A percentile compares a stretch with the other conserved stretches of the same genome.
Conservation (phyloP, 345 rosid species). For the Durio zibethinus region DNA sequence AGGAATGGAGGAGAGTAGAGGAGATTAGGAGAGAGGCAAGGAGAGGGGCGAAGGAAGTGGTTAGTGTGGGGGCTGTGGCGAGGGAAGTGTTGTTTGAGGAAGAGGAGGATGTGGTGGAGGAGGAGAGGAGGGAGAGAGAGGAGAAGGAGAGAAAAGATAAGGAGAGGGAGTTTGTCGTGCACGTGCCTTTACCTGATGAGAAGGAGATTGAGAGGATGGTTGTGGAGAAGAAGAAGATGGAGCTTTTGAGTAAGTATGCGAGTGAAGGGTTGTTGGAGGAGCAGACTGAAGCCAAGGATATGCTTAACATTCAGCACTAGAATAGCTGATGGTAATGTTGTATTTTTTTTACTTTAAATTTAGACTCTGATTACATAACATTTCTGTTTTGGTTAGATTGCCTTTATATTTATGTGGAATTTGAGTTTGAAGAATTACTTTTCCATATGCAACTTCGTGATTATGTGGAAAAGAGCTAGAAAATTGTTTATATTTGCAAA, state of each 20-base stretch:
- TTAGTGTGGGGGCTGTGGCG: constrained; percentile 47
- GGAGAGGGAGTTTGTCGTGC: constrained; percentile 80
- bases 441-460: no score
- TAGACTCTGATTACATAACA: background rate
- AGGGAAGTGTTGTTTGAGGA: constrained; percentile 81
- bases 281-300: constrained; percentile 75
- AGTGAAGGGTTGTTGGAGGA: constrained; percentile 73
- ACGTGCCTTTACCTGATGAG: constrained; percentile 87
- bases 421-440: constrained; percentile 10
- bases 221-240: constrained; percentile 88
- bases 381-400: background rate
- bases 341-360: background rate
- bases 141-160: constrained; percentile 49
- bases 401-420: background rate
- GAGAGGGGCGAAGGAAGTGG: constrained; percentile 79
- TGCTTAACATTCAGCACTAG: constrained; percentile 86
- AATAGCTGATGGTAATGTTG: constrained; percentile 23
- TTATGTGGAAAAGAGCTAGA: background rate
- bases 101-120: constrained; percentile 79
- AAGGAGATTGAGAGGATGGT: constrained; percentile 97
- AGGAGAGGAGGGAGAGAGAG: constrained; percentile 47
- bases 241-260: constrained; percentile 63
- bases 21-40: constrained; percentile 77
- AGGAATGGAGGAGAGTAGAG: constrained; percentile 81
- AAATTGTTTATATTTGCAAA: background rate